Evolutionary conservation across 805 yeast genomes (phyloP).

Genomic region (Citeromyces nyonsensis): DNA sequence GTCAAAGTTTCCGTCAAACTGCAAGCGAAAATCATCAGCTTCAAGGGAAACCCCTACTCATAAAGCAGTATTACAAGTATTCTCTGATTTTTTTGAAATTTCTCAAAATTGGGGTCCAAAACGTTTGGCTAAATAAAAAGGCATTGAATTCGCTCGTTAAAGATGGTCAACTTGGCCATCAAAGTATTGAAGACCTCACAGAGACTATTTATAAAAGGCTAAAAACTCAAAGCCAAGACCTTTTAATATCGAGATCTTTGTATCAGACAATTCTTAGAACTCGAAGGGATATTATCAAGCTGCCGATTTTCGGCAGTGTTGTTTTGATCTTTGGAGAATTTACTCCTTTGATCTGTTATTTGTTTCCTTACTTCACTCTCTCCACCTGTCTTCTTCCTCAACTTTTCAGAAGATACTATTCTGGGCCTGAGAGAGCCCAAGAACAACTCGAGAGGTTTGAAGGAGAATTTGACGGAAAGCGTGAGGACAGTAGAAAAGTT

Average conservation of each 20-base stretch:
- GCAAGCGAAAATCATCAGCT: too few species aligned
- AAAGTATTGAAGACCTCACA: too few species aligned
- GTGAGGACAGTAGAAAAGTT: too few species aligned
- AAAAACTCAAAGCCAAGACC: too few species aligned
- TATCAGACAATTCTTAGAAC: conserved; percentile 36
- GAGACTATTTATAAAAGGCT: conserved; percentile 1
- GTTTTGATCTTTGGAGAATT: conserved; percentile 40
- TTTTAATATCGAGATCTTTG: conserved; percentile 21
- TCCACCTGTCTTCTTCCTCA: conserved; percentile 43
- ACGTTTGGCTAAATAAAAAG: conserved; percentile 30
- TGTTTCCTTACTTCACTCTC: conserved; percentile 43
- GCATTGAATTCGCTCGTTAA: too few species aligned
- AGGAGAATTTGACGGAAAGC: too few species aligned
- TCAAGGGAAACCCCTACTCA: background rate
- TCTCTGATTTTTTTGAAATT: conserved; percentile 19
- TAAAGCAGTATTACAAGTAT: conserved; percentile 1
- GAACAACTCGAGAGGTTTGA: too few species aligned
- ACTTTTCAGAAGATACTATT: conserved; percentile 23
- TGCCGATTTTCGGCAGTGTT: conserved; percentile 43
- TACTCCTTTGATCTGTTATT: conserved; percentile 34
- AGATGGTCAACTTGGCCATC: too few species aligned
- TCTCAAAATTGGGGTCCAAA: conserved; percentile 41
- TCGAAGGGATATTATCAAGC: conserved; percentile 27
- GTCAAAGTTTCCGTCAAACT: too few species aligned
- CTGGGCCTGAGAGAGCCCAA: conserved; percentile 9